Evolutionary conservation across 108 stramenopile species (phyloP).

Genomic region (Skeletonema tropicum): DNA sequence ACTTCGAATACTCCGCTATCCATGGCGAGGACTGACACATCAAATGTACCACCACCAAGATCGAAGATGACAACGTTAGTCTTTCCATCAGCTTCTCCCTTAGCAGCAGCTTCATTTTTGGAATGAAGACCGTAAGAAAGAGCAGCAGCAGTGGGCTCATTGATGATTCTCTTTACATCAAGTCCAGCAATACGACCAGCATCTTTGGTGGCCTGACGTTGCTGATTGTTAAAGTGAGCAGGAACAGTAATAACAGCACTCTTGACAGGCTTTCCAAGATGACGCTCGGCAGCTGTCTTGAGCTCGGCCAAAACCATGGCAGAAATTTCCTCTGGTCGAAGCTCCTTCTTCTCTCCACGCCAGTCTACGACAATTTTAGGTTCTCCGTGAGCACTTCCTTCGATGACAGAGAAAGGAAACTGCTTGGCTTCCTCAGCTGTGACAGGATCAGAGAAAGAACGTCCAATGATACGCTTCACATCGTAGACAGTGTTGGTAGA

Average conservation of each 20-base stretch:
- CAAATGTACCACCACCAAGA: slow-evolving; percentile 80
- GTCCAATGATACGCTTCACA: slow-evolving; percentile 75
- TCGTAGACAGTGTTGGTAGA: slow-evolving; percentile 68
- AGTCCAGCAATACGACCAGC: slow-evolving; percentile 73
- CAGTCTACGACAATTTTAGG: slow-evolving; percentile 58
- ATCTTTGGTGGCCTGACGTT: slow-evolving; percentile 89
- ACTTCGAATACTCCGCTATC: slow-evolving; percentile 84
- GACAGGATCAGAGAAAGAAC: slow-evolving; percentile 55
- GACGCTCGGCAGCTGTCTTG: slow-evolving; percentile 57
- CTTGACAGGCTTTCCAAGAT: slow-evolving; percentile 56
- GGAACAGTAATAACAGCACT: slow-evolving; percentile 87
- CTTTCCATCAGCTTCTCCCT: slow-evolving; percentile 21
- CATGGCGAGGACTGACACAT: slow-evolving; percentile 69
- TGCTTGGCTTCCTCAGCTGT: slow-evolving; percentile 57
- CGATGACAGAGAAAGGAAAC: slow-evolving; percentile 58
- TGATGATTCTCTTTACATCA: slow-evolving; percentile 71
- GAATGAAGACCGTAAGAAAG: slow-evolving; percentile 70
- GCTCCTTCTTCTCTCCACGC: slow-evolving; percentile 54
- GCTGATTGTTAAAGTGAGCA: slow-evolving; percentile 90
- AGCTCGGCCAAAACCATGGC: slow-evolving; percentile 71
- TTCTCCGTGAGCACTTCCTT: slow-evolving; percentile 46
- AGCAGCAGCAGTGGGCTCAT: slow-evolving; percentile 81
- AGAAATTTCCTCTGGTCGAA: slow-evolving; percentile 66
- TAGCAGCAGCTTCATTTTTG: slow-evolving; percentile 34
- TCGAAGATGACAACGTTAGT: slow-evolving; percentile 86